Conservation (phyloP, 169 alveolate species). For the Cyclospora cayetanensis region DNA sequence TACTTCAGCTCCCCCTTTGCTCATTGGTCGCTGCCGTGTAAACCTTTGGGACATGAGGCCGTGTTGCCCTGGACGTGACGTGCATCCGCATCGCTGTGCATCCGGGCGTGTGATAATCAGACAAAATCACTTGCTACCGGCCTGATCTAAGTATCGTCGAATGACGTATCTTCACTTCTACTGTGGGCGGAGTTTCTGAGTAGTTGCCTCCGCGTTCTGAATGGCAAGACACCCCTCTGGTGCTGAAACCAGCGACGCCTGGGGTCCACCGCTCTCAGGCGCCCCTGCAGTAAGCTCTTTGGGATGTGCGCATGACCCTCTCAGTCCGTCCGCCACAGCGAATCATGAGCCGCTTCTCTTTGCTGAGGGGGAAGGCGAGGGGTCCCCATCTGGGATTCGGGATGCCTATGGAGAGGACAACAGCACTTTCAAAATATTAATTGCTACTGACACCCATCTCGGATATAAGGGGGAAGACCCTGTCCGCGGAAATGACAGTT, state of each 20-base stretch:
- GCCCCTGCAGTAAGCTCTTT: background rate
- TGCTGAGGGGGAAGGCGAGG: conserved; percentile 12
- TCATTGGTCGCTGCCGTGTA: no score
- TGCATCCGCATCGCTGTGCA: no score
- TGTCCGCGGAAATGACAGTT: conserved; percentile 90
- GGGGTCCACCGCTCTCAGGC: background rate
- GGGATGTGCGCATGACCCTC: background rate
- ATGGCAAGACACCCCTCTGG: background rate
- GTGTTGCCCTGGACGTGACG: no score
- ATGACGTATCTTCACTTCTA: no score
- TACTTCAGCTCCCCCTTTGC: no score
- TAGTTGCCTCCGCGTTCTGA: background rate
- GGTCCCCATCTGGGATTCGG: no score
- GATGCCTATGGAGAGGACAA: conserved; percentile 2
- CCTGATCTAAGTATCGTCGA: no score
- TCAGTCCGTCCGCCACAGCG: background rate
- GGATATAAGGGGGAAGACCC: conserved; percentile 90
- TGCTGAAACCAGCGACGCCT: background rate
- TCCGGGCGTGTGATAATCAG: no score
- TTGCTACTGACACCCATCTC: conserved; percentile 94
- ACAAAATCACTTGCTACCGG: no score
- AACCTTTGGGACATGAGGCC: no score
- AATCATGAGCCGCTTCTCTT: background rate
- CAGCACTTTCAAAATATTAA: conserved; percentile 77
- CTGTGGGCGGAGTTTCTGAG: no score